A percentile compares a stretch with the other conserved stretches of the same genome.
Conservation (phyloP, 2,329 filamentous ascomycete species). For the Nothophoma quercina region DNA sequence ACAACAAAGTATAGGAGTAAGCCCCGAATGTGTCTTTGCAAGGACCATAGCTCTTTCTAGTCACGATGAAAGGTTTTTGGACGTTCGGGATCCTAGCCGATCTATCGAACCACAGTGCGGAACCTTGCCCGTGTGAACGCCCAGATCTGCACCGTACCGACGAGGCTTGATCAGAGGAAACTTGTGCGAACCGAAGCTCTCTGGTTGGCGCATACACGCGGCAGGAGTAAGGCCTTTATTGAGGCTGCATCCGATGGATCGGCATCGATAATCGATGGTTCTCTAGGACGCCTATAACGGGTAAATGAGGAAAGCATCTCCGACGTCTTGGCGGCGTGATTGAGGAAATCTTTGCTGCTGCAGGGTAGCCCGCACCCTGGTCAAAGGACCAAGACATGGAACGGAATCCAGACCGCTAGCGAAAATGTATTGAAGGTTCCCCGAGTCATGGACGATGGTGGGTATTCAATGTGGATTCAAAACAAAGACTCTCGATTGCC, state of each 20-base stretch:
- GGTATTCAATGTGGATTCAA: too few species aligned
- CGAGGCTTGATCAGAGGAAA: constrained; percentile 5
- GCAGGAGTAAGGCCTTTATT: background rate
- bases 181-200: constrained; percentile 1
- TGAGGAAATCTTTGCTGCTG: constrained; percentile 3
- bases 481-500: background rate
- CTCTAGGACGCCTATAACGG: constrained; percentile 2
- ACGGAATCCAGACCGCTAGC: constrained; percentile 9
- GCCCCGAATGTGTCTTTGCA: too few species aligned
- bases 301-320: constrained; percentile 14
- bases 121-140: background rate
- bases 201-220: constrained; percentile 1
- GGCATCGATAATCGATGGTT: constrained; percentile 7
- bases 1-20: too few species aligned
- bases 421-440: background rate
- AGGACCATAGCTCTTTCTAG: too few species aligned
- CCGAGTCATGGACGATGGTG: constrained; percentile 6
- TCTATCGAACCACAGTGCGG: background rate
- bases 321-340: constrained; percentile 6
- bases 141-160: constrained; percentile 25
- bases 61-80: too few species aligned
- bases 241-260: constrained; percentile 11
- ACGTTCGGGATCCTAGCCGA: background rate
- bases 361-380: background rate
- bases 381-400: background rate